These are phyloP conservation scores for Abortiporus biennis DNA, from an alignment of 1,284 basidiomycete species.

Conservation along the genomic window DNA sequence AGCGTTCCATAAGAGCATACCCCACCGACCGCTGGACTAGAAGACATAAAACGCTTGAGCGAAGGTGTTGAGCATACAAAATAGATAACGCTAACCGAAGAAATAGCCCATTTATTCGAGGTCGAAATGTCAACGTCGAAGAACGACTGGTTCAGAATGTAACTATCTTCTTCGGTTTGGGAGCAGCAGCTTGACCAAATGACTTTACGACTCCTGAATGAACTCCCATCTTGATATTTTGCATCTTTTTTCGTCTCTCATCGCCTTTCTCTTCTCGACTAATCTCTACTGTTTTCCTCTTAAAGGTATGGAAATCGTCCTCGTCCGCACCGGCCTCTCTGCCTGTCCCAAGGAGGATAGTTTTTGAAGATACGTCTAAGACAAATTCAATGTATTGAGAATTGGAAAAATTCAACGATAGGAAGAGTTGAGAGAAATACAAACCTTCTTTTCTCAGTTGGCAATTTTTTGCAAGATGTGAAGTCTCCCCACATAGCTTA, in stretches of 20 bases:
- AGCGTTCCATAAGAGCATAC: no score
- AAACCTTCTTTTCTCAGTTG: constrained; percentile 54
- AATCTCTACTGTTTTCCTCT: constrained; percentile 54
- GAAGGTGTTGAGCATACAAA: no score
- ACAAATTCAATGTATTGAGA: constrained; percentile 1
- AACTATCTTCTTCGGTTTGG: constrained; percentile 47
- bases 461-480: constrained; percentile 86
- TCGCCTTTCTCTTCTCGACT: constrained; percentile 51
- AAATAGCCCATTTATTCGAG: no score
- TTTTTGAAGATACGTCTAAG: constrained; percentile 24
- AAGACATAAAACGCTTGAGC: no score
- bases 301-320: constrained; percentile 86
- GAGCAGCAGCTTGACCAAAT: constrained; percentile 29
- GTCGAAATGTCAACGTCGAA: no score
- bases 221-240: constrained; percentile 38
- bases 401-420: neutral
- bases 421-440: constrained; percentile 11
- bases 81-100: no score
- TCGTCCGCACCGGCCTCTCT: constrained; percentile 76
- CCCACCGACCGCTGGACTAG: no score
- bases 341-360: constrained; percentile 44
- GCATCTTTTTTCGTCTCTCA: constrained; percentile 35
- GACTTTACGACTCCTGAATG: constrained; percentile 39
- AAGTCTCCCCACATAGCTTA: constrained; percentile 81
- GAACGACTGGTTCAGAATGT: no score